Conservation (phyloP, 176 grass and related monocot genomes). For the Triticum urartu region DNA sequence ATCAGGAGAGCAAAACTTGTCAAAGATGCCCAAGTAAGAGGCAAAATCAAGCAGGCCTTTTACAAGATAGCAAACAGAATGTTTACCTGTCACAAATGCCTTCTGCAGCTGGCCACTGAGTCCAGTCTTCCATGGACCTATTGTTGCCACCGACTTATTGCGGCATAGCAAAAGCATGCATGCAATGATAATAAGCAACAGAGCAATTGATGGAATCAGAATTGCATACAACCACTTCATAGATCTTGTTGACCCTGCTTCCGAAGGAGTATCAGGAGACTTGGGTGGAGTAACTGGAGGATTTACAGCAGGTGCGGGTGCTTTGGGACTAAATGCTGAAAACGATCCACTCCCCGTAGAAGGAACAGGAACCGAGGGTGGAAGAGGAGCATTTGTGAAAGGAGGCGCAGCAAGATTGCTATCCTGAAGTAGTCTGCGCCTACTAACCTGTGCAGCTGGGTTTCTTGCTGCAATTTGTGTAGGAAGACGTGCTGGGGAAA, state of each 20-base stretch:
- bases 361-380: slow-evolving; percentile 52
- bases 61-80: slow-evolving; percentile 2
- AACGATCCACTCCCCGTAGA: slow-evolving; percentile 63
- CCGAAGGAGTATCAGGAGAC: not conserved
- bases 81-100: slow-evolving; percentile 94
- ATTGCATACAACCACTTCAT: slow-evolving; percentile 56
- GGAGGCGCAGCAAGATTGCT: slow-evolving; percentile 68
- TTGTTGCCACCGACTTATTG: slow-evolving; percentile 56
- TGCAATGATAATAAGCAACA: slow-evolving; percentile 44
- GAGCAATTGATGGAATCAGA: slow-evolving; percentile 36
- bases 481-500: slow-evolving; percentile 40
- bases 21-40: not conserved
- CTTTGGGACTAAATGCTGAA: slow-evolving; percentile 42
- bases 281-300: slow-evolving; percentile 17
- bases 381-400: slow-evolving; percentile 44
- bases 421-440: slow-evolving; percentile 68
- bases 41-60: slow-evolving; percentile 22
- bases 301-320: slow-evolving; percentile 49
- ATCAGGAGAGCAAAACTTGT: slow-evolving; percentile 13
- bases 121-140: slow-evolving; percentile 93
- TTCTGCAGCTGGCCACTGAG: slow-evolving; percentile 97
- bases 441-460: slow-evolving; percentile 38
- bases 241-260: slow-evolving; percentile 21
- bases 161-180: slow-evolving; percentile 58
- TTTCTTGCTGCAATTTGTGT: slow-evolving; percentile 33